Percentiles rank a stretch among this genome's conserved stretches.
phyloP scores from a whole-genome alignment of 2,329 filamentous ascomycete genomes.

The Aspergillus fijiensis region DNA sequence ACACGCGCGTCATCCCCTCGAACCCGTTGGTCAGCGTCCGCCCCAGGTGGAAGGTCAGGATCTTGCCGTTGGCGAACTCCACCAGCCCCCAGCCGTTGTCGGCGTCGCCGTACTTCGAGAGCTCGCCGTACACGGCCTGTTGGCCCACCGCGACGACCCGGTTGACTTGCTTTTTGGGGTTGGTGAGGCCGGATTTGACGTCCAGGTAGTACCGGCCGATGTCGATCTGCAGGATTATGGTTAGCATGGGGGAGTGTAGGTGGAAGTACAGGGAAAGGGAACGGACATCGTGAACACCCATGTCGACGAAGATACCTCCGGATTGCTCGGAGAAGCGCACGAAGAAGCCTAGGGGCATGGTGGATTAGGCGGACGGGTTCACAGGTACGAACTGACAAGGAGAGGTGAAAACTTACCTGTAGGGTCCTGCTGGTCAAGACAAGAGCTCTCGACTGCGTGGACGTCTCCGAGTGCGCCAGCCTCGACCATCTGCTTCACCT shows the following conservation, averaged over 20 bases:
- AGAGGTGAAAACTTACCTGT: background rate
- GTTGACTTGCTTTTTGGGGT: slow-evolving; percentile 12
- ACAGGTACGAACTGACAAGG: too few relatives aligned
- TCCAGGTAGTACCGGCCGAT: slow-evolving; percentile 8
- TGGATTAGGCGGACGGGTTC: too few relatives aligned
- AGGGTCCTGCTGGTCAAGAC: slow-evolving; percentile 11
- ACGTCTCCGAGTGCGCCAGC: slow-evolving; percentile 4
- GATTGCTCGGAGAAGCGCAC: slow-evolving; percentile 35
- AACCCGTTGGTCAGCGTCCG: slow-evolving; percentile 40
- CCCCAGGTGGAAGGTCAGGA: slow-evolving; percentile 36
- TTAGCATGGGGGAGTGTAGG: background rate
- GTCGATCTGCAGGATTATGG: slow-evolving; percentile 4
- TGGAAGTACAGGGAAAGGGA: slow-evolving; percentile 11
- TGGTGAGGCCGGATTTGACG: slow-evolving; percentile 7
- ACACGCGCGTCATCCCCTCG: slow-evolving; percentile 35
- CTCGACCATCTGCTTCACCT: slow-evolving; percentile 4
- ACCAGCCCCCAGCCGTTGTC: slow-evolving; percentile 35
- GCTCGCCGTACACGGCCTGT: slow-evolving; percentile 8
- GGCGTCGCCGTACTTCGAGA: slow-evolving; percentile 8
- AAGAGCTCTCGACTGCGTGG: slow-evolving; percentile 8
- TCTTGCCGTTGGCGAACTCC: slow-evolving; percentile 40
- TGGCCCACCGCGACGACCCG: slow-evolving; percentile 11
- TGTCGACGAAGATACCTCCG: slow-evolving; percentile 36
- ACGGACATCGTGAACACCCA: slow-evolving; percentile 35
- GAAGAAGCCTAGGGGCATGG: slow-evolving; percentile 27